Base-by-base conservation (phyloP, 768 basidiomycete species). In the Guyanaporus albipodus region DNA sequence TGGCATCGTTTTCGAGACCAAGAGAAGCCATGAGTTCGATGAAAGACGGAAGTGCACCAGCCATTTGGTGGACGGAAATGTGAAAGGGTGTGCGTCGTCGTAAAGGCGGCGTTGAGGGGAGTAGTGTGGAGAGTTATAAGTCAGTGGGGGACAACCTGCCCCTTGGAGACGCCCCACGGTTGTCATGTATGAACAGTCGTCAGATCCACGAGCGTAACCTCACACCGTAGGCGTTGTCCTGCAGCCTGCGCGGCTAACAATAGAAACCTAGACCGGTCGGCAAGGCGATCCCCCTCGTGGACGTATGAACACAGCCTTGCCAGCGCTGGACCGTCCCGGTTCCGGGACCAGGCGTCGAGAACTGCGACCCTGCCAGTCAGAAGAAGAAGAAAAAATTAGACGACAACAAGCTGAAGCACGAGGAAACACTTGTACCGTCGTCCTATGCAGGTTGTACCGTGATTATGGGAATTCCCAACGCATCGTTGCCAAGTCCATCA, bases 11-110 rank as follows among this genome's bases (percentile, higher is more conserved):
- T 54, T 86, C 80, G 66, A 91, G 74, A 53, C 86, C 89, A 56
- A 91, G 73, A 50, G 89, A 79, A 52, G 80, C 79, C 87, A 91
- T 88, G 63, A 91, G 85, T 70, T 90, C 83, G 48, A 88, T 82
- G 65, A 91, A 91, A 46, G 89, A 90, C 60, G 89, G 89, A 58
- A 91, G 82, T 59, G 85, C 67, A 62, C 60, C 44, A 29, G 83
- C 72, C 83, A 84, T 87, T 58, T 62, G 54, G 58, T 63, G 56
- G 56, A 55, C 57, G 56, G 55, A 66, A 67, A 68, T 52, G 61
- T 59, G 60, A 49, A 65, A 27, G 42, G 38, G 43, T 28, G 35
- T 44, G 46, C n/a, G 28, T 48, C 48, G 62, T 52, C 52, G 49
- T 24, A 48, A 54, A 40, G 40, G 45, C 48, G 50, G 62, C 42